phyloP scores from a whole-genome alignment of 2,329 filamentous ascomycete species.

The Xylariaceae sp. region DNA sequence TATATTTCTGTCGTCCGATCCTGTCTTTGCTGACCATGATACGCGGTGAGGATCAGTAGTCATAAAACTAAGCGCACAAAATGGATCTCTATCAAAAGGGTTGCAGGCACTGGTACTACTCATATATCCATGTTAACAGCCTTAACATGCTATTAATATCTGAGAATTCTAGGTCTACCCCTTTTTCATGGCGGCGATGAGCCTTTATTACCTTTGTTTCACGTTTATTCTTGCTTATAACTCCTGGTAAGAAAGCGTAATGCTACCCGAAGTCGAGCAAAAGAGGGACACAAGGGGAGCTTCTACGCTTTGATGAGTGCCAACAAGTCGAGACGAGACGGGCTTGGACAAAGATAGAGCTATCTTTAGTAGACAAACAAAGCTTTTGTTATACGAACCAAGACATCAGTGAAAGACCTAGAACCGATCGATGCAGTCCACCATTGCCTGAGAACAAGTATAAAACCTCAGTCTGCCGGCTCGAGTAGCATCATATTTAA shows the following conservation, averaged over 20 bases:
- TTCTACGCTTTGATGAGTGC: neutral
- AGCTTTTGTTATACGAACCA: neutral
- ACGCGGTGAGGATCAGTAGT: no score
- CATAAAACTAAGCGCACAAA: no score
- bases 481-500: neutral
- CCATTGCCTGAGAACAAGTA: neutral
- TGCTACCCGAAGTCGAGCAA: no score
- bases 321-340: neutral
- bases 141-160: no score
- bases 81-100: no score
- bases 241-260: no score
- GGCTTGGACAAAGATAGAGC: neutral
- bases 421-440: neutral
- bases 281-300: neutral
- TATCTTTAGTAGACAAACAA: conserved; percentile 1
- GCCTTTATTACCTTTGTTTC: no score
- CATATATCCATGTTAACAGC: no score
- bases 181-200: no score
- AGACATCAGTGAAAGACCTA: neutral
- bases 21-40: neutral
- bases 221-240: no score
- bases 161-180: no score
- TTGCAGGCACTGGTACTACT: no score
- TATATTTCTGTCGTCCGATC: neutral
- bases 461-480: conserved; percentile 5